Evolutionary conservation across 2,329 filamentous ascomycete species (phyloP).

Genomic region (Epichloe festucae): DNA sequence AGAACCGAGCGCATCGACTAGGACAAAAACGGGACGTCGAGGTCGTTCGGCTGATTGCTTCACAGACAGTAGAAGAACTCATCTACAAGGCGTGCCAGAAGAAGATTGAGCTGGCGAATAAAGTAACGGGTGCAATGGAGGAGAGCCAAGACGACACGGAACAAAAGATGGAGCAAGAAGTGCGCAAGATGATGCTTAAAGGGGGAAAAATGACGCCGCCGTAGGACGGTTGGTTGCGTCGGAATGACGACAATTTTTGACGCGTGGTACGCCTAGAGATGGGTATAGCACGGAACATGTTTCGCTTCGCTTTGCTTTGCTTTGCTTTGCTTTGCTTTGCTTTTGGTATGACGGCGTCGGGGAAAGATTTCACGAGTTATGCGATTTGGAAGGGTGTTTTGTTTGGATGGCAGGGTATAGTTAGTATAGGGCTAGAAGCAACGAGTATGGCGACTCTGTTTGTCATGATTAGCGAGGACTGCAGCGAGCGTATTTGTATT

Average conservation of each 20-base stretch:
- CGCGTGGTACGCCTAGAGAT: background rate
- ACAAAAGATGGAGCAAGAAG: conserved; percentile 29
- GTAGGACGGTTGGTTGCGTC: conserved; percentile 12
- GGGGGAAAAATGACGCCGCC: conserved; percentile 26
- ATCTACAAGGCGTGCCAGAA: conserved; percentile 85
- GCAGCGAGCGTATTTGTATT: too few species aligned
- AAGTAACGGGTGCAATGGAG: conserved; percentile 32
- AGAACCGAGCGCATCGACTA: conserved; percentile 90
- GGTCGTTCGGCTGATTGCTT: conserved; percentile 71
- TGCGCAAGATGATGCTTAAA: conserved; percentile 28
- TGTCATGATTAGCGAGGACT: too few species aligned
- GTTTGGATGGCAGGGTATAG: too few species aligned
- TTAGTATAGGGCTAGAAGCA: too few species aligned
- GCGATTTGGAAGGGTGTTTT: too few species aligned
- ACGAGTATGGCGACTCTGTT: too few species aligned
- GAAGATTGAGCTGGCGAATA: conserved; percentile 75
- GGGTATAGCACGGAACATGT: too few species aligned
- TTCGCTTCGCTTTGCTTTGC: too few species aligned
- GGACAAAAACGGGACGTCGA: conserved; percentile 87
- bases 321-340: too few species aligned
- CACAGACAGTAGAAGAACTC: conserved; percentile 79
- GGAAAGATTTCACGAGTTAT: too few species aligned
- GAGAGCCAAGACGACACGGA: conserved; percentile 18
- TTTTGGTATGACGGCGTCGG: too few species aligned
- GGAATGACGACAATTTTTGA: background rate